Percentiles rank a stretch among this genome's conserved stretches.
phyloP scores from a whole-genome alignment of 345 rosid species.

The Eucalyptus lansdowneana region DNA sequence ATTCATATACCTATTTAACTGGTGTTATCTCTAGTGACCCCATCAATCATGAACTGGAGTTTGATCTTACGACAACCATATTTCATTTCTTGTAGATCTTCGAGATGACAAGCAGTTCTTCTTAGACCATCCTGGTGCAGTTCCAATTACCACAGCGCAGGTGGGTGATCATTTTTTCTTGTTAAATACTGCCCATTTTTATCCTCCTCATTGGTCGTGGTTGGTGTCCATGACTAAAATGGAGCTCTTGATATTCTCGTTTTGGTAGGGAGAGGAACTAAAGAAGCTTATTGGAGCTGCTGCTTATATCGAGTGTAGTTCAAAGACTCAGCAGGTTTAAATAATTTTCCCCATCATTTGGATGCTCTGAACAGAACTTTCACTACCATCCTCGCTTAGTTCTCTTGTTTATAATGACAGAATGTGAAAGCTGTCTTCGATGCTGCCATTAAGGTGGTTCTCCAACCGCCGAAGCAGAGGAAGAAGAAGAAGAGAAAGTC shows the following conservation, averaged over 20 bases:
- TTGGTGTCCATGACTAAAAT: neutral
- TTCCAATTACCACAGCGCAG: constrained; percentile 4
- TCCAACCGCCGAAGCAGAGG: constrained; percentile 46
- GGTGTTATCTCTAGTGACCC: neutral
- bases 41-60: neutral
- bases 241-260: neutral
- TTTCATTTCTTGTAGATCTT: constrained; percentile 1
- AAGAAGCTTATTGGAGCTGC: constrained; percentile 7
- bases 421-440: constrained; percentile 46
- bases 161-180: neutral
- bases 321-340: constrained; percentile 8
- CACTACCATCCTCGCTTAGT: neutral
- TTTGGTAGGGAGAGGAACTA: constrained; percentile 7
- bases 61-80: neutral
- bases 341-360: neutral
- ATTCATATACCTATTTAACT: neutral
- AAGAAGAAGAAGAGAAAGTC: constrained; percentile 33
- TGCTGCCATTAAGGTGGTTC: constrained; percentile 43
- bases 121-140: constrained; percentile 5
- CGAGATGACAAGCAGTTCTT: constrained; percentile 8
- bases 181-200: neutral
- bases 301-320: constrained; percentile 6
- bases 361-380: neutral
- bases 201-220: neutral
- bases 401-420: constrained; percentile 1